These are phyloP conservation scores for Martensiomyces pterosporus DNA, from an alignment of 192 early-diverging fungal genomes.

Conservation along the genomic window DNA sequence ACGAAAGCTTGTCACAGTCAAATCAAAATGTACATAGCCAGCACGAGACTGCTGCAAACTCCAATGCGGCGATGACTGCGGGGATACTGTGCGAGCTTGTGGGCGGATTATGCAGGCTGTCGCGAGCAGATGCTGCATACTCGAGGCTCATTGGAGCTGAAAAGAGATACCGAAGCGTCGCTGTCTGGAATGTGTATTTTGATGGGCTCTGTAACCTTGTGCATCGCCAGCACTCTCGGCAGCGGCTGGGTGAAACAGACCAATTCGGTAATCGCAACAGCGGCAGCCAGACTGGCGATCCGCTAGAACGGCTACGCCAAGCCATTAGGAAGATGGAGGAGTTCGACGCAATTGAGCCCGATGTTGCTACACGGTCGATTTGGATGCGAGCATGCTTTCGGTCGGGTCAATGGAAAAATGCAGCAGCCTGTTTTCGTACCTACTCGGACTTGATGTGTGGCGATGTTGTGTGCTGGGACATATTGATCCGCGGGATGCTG, in stretches of 20 bases:
- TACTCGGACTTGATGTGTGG: constrained; percentile 3
- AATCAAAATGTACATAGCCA: not conserved
- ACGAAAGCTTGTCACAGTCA: not conserved
- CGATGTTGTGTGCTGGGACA: constrained; percentile 40
- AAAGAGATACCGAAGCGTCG: constrained; percentile 1
- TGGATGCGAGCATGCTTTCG: constrained; percentile 47
- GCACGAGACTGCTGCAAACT: no score
- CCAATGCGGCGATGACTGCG: constrained; percentile 1
- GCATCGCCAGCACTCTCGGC: no score
- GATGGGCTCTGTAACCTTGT: constrained; percentile 16
- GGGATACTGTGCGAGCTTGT: constrained; percentile 38
- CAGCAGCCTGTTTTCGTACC: constrained; percentile 11
- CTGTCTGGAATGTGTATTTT: constrained; percentile 42
- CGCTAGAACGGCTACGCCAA: constrained; percentile 3
- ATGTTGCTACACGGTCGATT: constrained; percentile 24
- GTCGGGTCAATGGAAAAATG: constrained; percentile 14
- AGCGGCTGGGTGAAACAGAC: no score
- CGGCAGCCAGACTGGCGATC: not conserved
- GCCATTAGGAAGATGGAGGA: constrained; percentile 20
- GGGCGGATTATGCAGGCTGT: constrained; percentile 20
- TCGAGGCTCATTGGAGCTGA: not conserved
- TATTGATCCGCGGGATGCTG: constrained; percentile 21
- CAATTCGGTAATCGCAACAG: no score
- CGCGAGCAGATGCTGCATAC: constrained; percentile 16
- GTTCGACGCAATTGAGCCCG: constrained; percentile 10